Percentiles rank a stretch among this genome's conserved stretches.
phyloP scores from a whole-genome alignment of 2,329 filamentous ascomycete genomes.

The Claviceps cyperi region DNA sequence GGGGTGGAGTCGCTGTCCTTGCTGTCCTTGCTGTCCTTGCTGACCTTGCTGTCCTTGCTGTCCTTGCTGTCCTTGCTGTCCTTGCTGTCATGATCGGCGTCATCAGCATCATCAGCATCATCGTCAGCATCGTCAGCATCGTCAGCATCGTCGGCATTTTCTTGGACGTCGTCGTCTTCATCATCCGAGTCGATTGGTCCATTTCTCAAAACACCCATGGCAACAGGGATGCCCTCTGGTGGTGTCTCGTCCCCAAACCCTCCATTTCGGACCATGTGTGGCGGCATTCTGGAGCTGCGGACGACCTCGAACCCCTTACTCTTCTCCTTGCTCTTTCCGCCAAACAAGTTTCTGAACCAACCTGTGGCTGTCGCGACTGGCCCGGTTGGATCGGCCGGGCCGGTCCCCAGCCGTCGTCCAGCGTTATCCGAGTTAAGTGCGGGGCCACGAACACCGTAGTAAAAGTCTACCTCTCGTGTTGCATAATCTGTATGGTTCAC shows the following conservation, averaged over 20 bases:
- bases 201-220: slow-evolving; percentile 43
- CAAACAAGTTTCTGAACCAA: slow-evolving; percentile 71
- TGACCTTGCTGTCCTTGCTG: too few species aligned
- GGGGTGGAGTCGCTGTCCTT: slow-evolving; percentile 24
- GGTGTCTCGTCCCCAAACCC: slow-evolving; percentile 50
- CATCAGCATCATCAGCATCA: too few species aligned
- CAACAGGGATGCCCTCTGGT: slow-evolving; percentile 50
- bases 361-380: slow-evolving; percentile 79
- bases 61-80: too few species aligned
- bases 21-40: too few species aligned
- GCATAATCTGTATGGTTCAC: slow-evolving; percentile 68
- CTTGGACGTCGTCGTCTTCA: slow-evolving; percentile 15
- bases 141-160: slow-evolving; percentile 27
- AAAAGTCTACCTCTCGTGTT: slow-evolving; percentile 90
- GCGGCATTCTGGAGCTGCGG: slow-evolving; percentile 72
- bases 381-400: slow-evolving; percentile 85
- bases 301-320: slow-evolving; percentile 96
- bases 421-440: slow-evolving; percentile 70
- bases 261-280: slow-evolving; percentile 45
- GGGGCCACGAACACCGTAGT: slow-evolving; percentile 83
- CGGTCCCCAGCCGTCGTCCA: slow-evolving; percentile 77
- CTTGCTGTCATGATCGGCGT: slow-evolving; percentile 32
- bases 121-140: neutral
- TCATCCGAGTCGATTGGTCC: slow-evolving; percentile 53
- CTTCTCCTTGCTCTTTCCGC: slow-evolving; percentile 82